These are phyloP conservation scores for Cutaneotrichosporon dermatis DNA, from an alignment of 1,284 basidiomycete species.

Conservation along the genomic window DNA sequence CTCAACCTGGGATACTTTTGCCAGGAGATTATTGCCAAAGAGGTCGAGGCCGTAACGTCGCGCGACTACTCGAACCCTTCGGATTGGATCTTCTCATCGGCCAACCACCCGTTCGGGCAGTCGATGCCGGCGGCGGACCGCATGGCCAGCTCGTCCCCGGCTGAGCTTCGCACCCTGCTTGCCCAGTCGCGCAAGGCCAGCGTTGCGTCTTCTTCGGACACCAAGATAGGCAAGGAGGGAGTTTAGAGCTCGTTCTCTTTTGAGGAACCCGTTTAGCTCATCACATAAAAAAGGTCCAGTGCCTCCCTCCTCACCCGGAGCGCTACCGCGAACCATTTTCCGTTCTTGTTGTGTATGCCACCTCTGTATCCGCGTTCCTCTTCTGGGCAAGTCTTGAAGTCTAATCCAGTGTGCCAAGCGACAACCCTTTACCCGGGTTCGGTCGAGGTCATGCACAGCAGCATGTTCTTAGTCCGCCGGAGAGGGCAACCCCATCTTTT, in stretches of 20 bases:
- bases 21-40: slow-evolving; percentile 43
- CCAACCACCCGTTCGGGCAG: slow-evolving; percentile 26
- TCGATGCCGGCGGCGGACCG: slow-evolving; percentile 7
- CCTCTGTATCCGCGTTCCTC: background rate
- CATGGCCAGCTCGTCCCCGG: background rate
- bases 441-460: too few relatives aligned
- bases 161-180: slow-evolving; percentile 9
- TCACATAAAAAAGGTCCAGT: too few relatives aligned
- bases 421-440: too few relatives aligned
- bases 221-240: background rate
- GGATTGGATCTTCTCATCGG: slow-evolving; percentile 34
- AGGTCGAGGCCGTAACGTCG: slow-evolving; percentile 44
- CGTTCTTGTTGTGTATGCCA: too few relatives aligned
- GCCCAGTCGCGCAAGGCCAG: background rate
- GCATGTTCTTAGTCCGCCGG: too few relatives aligned
- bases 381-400: background rate
- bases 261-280: too few relatives aligned
- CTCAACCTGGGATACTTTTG: slow-evolving; percentile 45
- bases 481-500: too few relatives aligned
- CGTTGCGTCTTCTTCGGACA: background rate
- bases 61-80: slow-evolving; percentile 30
- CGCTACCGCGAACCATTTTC: too few relatives aligned
- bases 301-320: too few relatives aligned
- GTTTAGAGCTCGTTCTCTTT: too few relatives aligned
- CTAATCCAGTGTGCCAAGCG: background rate